These are phyloP conservation scores for Chlorella sp. DNA, from an alignment of 139 green algal genomes.

Conservation along the genomic window DNA sequence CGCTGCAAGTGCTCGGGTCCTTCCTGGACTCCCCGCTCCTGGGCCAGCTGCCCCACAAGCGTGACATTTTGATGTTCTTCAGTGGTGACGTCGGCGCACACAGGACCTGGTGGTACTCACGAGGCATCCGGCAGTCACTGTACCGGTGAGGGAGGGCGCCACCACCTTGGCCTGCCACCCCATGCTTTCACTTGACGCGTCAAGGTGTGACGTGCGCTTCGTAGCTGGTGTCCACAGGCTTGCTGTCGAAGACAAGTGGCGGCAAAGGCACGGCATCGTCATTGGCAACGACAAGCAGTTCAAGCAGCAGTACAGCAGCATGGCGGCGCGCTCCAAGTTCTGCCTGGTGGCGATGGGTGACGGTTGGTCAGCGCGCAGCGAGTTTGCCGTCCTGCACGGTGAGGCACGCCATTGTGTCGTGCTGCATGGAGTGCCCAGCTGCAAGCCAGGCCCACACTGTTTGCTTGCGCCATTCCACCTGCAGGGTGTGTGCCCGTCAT, in stretches of 20 bases:
- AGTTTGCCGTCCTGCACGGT: slow-evolving; percentile 25
- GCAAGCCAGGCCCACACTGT: no score
- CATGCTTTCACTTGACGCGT: no score
- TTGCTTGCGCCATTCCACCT: no score
- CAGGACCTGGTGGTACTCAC: slow-evolving; percentile 7
- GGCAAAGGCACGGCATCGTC: slow-evolving; percentile 13
- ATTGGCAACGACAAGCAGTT: slow-evolving; percentile 12
- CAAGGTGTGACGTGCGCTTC: no score
- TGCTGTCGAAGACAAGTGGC: slow-evolving; percentile 13
- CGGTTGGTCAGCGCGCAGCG: slow-evolving; percentile 7
- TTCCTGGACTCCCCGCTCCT: no score
- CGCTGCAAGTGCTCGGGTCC: no score
- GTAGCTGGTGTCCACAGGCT: no score
- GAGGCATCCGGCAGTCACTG: slow-evolving; percentile 15
- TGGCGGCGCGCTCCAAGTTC: slow-evolving; percentile 27
- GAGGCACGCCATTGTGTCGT: no score
- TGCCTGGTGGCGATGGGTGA: slow-evolving; percentile 26
- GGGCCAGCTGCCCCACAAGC: no score
- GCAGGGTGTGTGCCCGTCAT: slow-evolving; percentile 11
- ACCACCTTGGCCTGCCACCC: no score
- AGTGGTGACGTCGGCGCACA: slow-evolving; percentile 4
- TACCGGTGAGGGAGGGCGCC: slow-evolving; percentile 6
- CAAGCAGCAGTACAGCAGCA: slow-evolving; percentile 9
- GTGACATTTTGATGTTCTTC: no score
- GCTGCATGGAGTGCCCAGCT: no score